Evolutionary conservation across 192 early-diverging fungal genomes (phyloP).

Genomic region (Podila epicladia): DNA sequence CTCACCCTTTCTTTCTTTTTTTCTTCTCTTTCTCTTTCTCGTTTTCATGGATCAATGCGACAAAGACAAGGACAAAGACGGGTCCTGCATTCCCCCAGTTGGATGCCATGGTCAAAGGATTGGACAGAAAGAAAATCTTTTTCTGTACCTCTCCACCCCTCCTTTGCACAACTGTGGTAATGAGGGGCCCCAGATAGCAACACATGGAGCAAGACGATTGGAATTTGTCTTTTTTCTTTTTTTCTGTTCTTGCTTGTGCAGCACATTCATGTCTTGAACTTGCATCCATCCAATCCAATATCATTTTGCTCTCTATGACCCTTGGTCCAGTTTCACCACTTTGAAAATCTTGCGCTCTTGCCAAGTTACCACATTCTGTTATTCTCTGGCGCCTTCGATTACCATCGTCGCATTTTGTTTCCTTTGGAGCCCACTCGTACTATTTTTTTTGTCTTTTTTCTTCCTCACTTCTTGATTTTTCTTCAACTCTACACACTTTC

Average conservation of each 20-base stretch:
- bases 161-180: too few relatives aligned
- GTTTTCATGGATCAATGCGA: neutral
- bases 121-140: too few relatives aligned
- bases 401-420: neutral
- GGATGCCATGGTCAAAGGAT: too few relatives aligned
- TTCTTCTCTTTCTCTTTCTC: too few relatives aligned
- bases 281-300: neutral
- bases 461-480: neutral
- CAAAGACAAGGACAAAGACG: too few relatives aligned
- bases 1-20: neutral
- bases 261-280: neutral
- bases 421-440: neutral
- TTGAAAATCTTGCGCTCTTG: slow-evolving; percentile 6
- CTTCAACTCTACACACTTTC: neutral
- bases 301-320: neutral
- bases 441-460: neutral
- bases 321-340: neutral
- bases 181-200: too few relatives aligned
- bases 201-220: neutral
- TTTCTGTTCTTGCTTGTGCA: neutral
- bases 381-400: neutral
- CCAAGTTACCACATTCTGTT: slow-evolving; percentile 14
- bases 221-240: neutral
- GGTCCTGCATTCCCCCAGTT: too few relatives aligned
- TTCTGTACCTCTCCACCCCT: neutral